phyloP scores from a whole-genome alignment of 1,284 basidiomycete genomes.

The Heterobasidion irregulare region DNA sequence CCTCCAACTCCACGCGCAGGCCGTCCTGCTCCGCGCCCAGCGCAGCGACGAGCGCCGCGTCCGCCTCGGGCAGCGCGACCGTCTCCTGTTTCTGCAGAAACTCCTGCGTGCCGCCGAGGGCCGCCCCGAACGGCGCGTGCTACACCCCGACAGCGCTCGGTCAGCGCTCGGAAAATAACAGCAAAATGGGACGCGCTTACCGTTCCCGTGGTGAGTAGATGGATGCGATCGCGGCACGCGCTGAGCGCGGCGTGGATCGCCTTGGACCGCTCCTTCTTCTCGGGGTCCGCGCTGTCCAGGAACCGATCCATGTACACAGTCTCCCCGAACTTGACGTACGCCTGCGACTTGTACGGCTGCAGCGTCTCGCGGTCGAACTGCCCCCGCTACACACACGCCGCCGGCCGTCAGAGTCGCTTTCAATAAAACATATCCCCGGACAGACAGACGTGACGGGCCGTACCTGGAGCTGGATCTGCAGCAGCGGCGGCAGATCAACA shows the following conservation, averaged over 20 bases:
- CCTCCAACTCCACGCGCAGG: slow-evolving; percentile 54
- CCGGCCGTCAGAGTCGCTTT: slow-evolving; percentile 2
- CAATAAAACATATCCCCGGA: not conserved
- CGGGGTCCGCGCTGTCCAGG: slow-evolving; percentile 65
- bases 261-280: slow-evolving; percentile 66
- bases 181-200: slow-evolving; percentile 26
- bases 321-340: slow-evolving; percentile 87
- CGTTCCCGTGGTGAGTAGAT: slow-evolving; percentile 62
- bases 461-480: slow-evolving; percentile 95
- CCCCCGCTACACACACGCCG: slow-evolving; percentile 55
- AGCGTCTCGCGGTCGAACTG: slow-evolving; percentile 92
- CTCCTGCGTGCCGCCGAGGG: slow-evolving; percentile 42
- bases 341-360: slow-evolving; percentile 92
- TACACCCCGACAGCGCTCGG: slow-evolving; percentile 15
- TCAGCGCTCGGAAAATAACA: not conserved
- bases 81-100: slow-evolving; percentile 44
- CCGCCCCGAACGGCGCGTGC: slow-evolving; percentile 49
- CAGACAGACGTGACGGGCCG: slow-evolving; percentile 12
- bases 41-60: slow-evolving; percentile 41
- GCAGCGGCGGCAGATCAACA: slow-evolving; percentile 79
- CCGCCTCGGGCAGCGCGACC: slow-evolving; percentile 35
- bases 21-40: slow-evolving; percentile 44
- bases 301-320: slow-evolving; percentile 90
- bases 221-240: slow-evolving; percentile 54
- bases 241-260: slow-evolving; percentile 61